Evolutionary conservation across 768 basidiomycete species (phyloP).

Genomic region (Tricholoma flavovirens): DNA sequence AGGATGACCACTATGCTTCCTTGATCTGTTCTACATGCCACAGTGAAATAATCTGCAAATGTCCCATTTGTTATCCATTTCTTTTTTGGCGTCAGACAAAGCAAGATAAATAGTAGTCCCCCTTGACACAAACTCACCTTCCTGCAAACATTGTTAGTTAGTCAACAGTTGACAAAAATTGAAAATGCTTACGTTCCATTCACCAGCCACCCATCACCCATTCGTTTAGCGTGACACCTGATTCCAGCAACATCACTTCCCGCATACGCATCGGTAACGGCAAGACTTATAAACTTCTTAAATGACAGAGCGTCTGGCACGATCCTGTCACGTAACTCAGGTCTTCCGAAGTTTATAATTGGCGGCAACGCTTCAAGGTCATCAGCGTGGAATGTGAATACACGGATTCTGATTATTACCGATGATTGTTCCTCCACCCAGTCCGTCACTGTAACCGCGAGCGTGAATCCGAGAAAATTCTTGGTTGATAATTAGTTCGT

Average conservation of each 20-base stretch:
- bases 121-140: constrained; percentile 44
- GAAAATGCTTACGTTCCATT: constrained; percentile 60
- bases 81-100: constrained; percentile 11
- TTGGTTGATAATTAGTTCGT: constrained; percentile 68
- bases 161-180: neutral
- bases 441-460: constrained; percentile 74
- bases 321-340: constrained; percentile 56
- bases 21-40: constrained; percentile 52
- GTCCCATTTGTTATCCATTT: constrained; percentile 83
- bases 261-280: constrained; percentile 84
- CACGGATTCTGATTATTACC: constrained; percentile 15
- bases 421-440: constrained; percentile 42
- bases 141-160: neutral
- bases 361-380: constrained; percentile 54
- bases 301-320: constrained; percentile 52
- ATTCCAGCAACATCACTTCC: constrained; percentile 71
- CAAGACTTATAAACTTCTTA: constrained; percentile 69
- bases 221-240: constrained; percentile 64
- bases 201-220: constrained; percentile 73
- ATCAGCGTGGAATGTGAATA: neutral
- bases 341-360: constrained; percentile 71
- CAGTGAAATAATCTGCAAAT: constrained; percentile 67
- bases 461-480: constrained; percentile 68
- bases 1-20: constrained; percentile 24
- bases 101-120: neutral